Percentiles rank a stretch among this genome's conserved stretches.
These are phyloP conservation scores for Psilocybe cyanescens DNA, from an alignment of 768 basidiomycete genomes.

Conservation along the genomic window DNA sequence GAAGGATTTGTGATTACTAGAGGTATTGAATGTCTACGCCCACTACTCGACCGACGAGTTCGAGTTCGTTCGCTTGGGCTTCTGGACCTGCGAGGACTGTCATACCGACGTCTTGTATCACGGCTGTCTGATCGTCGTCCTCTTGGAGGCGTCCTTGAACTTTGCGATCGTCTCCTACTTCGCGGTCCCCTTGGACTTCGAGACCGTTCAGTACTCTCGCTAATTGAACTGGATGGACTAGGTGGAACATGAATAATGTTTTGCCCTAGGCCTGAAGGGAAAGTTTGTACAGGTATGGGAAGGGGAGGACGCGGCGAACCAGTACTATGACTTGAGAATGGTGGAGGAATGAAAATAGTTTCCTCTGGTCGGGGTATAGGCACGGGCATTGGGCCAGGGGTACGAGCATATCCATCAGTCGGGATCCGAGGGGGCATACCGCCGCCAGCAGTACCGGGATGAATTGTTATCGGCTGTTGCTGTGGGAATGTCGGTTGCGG, in stretches of 20 bases:
- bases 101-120: constrained; percentile 10
- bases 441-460: constrained; percentile 1
- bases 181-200: constrained; percentile 11
- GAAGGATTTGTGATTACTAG: constrained; percentile 23
- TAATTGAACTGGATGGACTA: constrained; percentile 22
- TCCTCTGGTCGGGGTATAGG: constrained; percentile 8
- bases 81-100: constrained; percentile 15
- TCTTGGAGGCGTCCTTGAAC: constrained; percentile 3
- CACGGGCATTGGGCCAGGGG: constrained; percentile 20
- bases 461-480: constrained; percentile 17
- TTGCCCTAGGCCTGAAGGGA: constrained; percentile 16
- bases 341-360: constrained; percentile 28
- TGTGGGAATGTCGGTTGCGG: constrained; percentile 16
- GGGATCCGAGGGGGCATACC: constrained; percentile 18
- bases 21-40: constrained; percentile 12
- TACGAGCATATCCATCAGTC: constrained; percentile 18
- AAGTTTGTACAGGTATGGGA: constrained; percentile 5
- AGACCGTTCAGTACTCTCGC: constrained; percentile 10
- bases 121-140: constrained; percentile 11
- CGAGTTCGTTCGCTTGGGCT: constrained; percentile 20
- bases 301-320: constrained; percentile 15
- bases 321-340: constrained; percentile 11
- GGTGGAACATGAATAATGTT: constrained; percentile 17
- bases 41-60: constrained; percentile 15
- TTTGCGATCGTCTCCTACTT: background rate